Conservation (phyloP, 2,329 filamentous ascomycete genomes). For the Coniosporium tulheliwenetii region DNA sequence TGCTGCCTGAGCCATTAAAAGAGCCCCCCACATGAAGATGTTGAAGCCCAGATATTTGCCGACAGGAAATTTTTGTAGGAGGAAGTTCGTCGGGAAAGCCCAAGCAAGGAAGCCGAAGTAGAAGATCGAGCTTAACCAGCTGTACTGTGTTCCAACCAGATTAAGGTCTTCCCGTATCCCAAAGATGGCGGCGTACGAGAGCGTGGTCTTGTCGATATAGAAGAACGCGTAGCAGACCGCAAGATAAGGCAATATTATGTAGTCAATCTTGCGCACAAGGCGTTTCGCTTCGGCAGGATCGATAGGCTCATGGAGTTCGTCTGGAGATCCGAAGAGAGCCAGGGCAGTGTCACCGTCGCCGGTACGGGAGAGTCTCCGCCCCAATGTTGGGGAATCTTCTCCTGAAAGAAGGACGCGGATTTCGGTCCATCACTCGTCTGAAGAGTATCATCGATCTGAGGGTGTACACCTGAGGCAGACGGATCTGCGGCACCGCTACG, state of each 20-base stretch:
- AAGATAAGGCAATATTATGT: constrained; percentile 39
- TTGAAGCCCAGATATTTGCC: constrained; percentile 35
- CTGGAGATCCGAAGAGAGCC: constrained; percentile 31
- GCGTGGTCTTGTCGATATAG: constrained; percentile 33
- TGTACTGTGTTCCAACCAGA: constrained; percentile 42
- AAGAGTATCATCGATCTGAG: too few species aligned
- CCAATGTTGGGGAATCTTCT: constrained; percentile 6
- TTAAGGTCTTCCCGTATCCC: constrained; percentile 43
- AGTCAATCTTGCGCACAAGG: constrained; percentile 40
- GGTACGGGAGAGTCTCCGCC: constrained; percentile 10
- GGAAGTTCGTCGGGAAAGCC: constrained; percentile 38
- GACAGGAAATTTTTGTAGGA: constrained; percentile 36
- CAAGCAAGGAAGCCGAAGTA: constrained; percentile 40
- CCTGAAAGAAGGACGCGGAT: too few species aligned
- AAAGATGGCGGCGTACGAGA: constrained; percentile 50
- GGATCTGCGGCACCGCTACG: too few species aligned
- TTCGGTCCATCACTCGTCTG: too few species aligned
- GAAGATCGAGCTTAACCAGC: constrained; percentile 38
- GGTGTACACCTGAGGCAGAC: too few species aligned
- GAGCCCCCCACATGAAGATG: constrained; percentile 41
- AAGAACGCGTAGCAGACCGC: constrained; percentile 20
- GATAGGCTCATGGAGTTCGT: constrained; percentile 30
- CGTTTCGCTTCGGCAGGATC: constrained; percentile 30
- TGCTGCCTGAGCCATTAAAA: constrained; percentile 18
- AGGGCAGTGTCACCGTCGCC: constrained; percentile 30